Conservation (phyloP, 495 filamentous ascomycete genomes). For the Penicillium verhagenii region DNA sequence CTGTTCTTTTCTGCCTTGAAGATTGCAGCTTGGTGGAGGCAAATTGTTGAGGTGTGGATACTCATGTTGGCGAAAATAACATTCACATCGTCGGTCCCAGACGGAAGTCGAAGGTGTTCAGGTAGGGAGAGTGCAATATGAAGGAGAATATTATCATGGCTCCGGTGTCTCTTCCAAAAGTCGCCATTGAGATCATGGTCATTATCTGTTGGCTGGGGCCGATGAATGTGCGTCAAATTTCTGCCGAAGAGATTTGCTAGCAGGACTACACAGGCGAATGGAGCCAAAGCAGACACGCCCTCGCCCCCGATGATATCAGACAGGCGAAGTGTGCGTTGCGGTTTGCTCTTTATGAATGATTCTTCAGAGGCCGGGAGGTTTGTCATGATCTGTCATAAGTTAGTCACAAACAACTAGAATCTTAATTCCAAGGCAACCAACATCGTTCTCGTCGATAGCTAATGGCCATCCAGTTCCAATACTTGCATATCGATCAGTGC, state of each 20-base stretch:
- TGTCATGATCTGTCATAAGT: conserved; percentile 62
- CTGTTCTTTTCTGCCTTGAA: conserved; percentile 93
- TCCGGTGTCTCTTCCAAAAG: conserved; percentile 93
- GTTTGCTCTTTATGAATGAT: conserved; percentile 77
- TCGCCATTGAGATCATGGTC: conserved; percentile 89
- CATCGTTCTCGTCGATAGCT: conserved; percentile 87
- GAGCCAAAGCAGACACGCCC: conserved; percentile 67
- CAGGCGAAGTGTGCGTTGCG: conserved; percentile 66
- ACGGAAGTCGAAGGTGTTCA: conserved; percentile 75
- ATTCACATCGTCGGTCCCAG: conserved; percentile 74
- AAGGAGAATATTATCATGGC: conserved; percentile 85
- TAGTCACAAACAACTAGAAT: conserved; percentile 10
- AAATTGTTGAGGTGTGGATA: conserved; percentile 95
- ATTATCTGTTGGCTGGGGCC: conserved; percentile 76
- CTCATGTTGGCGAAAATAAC: conserved; percentile 95
- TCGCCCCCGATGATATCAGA: conserved; percentile 68
- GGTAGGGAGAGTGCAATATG: conserved; percentile 84
- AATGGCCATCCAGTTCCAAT: conserved; percentile 98
- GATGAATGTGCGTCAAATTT: conserved; percentile 93
- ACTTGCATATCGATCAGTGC: conserved; percentile 86
- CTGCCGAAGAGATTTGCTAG: conserved; percentile 88
- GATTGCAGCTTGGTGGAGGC: conserved; percentile 95
- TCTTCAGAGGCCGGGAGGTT: conserved; percentile 84
- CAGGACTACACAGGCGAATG: conserved; percentile 78
- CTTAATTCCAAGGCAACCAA: conserved; percentile 34